Base-by-base conservation (phyloP, 441 rosid species). In the Croton laevigatus region DNA sequence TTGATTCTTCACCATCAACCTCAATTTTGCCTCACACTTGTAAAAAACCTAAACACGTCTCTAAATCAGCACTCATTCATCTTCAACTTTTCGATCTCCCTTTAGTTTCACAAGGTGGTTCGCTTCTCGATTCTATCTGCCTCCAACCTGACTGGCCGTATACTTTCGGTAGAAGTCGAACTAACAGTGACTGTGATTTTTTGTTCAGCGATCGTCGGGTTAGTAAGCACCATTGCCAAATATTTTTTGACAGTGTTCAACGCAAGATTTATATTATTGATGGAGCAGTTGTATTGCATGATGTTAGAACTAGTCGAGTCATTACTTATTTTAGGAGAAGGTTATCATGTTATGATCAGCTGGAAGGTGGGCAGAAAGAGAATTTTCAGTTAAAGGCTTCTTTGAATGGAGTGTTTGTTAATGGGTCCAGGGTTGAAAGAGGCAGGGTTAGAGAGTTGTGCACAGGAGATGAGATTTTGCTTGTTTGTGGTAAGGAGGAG, bases 141-240 rank as follows among this genome's bases (percentile, higher is more conserved):
- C 77, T 94, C 8, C 82, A 82, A 62, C 75, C 93, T n/a, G 84
- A 86, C 79, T 76, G 89, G n/a, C 75, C 59, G 4, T 91, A 87
- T 77, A 85, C 86, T 4, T 69, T 94, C 23, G 98, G 98, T 37
- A 88, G 97, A 75, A 70, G 97, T 38, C 86, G 94, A 75, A 68
- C 78, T 60, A 53, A 20, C 52, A 16, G 53, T 22, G 62, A 78
- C 62, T 86, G 91, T 58, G 90, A 89, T 68, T 89, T 86, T 66
- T 22, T 79, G 34, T 59, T 94, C 61, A 59, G 72, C 42, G 82
- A 80, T 74, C 80, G 70, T n/a, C 73, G 72, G 13, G 87, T 91
- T 65, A 90, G 98, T 80, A 90, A 85, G 80, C 85, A 73, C 1
- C 98, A 94, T 64, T 91, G 90, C 69, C 91, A 87, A 82, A 73